Evolutionary conservation across 2,329 filamentous ascomycete genomes (phyloP), one percentile per base, ranked within the genome.

Genomic region (Verruconis gallopava): DNA sequence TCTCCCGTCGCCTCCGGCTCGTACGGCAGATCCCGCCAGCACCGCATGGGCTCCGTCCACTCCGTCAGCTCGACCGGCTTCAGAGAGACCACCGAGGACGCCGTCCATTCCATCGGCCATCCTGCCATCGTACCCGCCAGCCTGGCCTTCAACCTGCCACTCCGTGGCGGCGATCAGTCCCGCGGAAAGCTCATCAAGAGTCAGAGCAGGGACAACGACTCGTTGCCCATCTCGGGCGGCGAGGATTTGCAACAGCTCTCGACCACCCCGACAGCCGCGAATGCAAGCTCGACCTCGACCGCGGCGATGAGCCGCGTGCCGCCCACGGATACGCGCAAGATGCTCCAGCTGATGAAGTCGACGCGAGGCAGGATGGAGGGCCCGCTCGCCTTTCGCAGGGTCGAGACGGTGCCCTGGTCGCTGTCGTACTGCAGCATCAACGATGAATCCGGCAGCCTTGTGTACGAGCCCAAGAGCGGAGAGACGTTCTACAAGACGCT

Each of bases 291-390:
- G 19, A 32, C 38, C 19, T 30, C 22, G 18, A 19, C 38, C 21
- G 41, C 37, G 14, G 18, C 17, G 30, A 18, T 28, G 19, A 47
- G 56, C 54, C 51, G 64, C 43, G 50, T 63, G 38, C 70, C 72
- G 25, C 78, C 77, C 3, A 70, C 73, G 15, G 79, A 86, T 58
- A 76, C 80, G 30, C 79, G 79, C 50, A 81, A 77, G 53, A 71
- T 89, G 19, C 64, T 86, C 42, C 69, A 76, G 51, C 62, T 91
- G 46, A 89, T 91, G 82, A 83, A 79, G 57, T 78, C 72, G 18
- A 65, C 85, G 4, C 81, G 79, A 53, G 84, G 85, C 20, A 73
- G 78, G 49, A 91, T 89, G 83, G 78, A 77, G 51, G 84, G 84
- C 43, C 77, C 80, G 49, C 68, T 86, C 21, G 79, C 84, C 48